Conservation (phyloP, 2,329 filamentous ascomycete species). For the Nemania bipapillata region DNA sequence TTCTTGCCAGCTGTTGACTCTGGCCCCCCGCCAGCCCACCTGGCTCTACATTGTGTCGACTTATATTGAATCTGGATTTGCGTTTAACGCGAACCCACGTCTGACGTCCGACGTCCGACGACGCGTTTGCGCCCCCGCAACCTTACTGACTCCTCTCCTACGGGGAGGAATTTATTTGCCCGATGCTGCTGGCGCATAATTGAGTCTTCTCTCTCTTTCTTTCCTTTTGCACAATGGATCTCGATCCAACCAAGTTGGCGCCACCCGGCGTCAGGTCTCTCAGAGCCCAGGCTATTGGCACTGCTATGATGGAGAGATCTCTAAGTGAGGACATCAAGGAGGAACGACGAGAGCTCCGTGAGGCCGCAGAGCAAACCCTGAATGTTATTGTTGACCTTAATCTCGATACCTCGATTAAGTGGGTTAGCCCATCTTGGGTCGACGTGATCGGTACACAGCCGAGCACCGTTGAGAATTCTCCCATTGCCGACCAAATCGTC, state of each 20-base stretch:
- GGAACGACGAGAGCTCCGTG: slow-evolving; percentile 90
- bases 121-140: slow-evolving; percentile 47
- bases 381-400: slow-evolving; percentile 96
- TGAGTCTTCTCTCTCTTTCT: slow-evolving; percentile 44
- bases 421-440: slow-evolving; percentile 95
- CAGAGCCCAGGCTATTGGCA: slow-evolving; percentile 59
- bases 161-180: slow-evolving; percentile 37
- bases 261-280: slow-evolving; percentile 66
- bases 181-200: slow-evolving; percentile 54
- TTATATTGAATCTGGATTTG: slow-evolving; percentile 41
- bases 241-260: slow-evolving; percentile 58
- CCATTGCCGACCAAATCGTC: slow-evolving; percentile 82
- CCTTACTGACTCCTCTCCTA: slow-evolving; percentile 29
- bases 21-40: slow-evolving; percentile 54
- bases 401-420: slow-evolving; percentile 88
- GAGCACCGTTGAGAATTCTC: slow-evolving; percentile 76
- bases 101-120: slow-evolving; percentile 31
- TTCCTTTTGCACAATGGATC: slow-evolving; percentile 58
- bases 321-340: slow-evolving; percentile 91
- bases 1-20: slow-evolving; percentile 54
- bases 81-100: slow-evolving; percentile 35
- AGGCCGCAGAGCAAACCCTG: slow-evolving; percentile 94
- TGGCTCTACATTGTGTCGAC: slow-evolving; percentile 48
- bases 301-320: slow-evolving; percentile 72
- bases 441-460: slow-evolving; percentile 87